A percentile compares a stretch with the other conserved stretches of the same genome.
These are phyloP conservation scores for Aeminium ludgeri DNA, from an alignment of 495 filamentous ascomycete genomes.

Conservation along the genomic window DNA sequence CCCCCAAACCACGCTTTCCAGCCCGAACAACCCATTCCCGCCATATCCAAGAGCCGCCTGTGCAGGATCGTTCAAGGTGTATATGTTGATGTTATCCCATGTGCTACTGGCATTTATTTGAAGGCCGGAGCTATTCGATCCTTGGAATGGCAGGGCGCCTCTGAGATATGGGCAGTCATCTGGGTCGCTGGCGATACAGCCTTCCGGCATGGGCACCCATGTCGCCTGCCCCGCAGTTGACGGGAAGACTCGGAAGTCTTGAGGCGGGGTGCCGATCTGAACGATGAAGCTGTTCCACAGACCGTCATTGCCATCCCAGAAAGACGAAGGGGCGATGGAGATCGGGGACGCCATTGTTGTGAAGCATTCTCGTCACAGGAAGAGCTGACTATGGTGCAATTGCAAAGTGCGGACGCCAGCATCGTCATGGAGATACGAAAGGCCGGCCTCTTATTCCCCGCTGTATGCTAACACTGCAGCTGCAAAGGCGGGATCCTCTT, in stretches of 20 bases:
- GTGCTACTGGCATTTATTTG: constrained; percentile 33
- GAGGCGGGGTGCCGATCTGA: constrained; percentile 25
- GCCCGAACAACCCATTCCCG: constrained; percentile 21
- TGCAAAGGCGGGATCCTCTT: no score
- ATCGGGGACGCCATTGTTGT: no score
- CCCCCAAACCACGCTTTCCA: constrained; percentile 20
- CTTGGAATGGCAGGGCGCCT: constrained; percentile 18
- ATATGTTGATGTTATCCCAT: constrained; percentile 27
- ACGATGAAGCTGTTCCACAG: constrained; percentile 25
- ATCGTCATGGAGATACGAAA: no score
- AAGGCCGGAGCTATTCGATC: constrained; percentile 19
- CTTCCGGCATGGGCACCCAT: constrained; percentile 27
- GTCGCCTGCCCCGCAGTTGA: constrained; percentile 25
- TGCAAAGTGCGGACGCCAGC: no score
- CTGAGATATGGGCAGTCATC: constrained; percentile 29
- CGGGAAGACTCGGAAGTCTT: constrained; percentile 24
- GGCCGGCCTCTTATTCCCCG: no score
- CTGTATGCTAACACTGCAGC: no score
- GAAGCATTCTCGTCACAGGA: no score
- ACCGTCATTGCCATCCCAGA: constrained; percentile 28
- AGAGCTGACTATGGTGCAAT: no score
- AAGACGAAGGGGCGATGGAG: no score
- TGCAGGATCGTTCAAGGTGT: constrained; percentile 17
- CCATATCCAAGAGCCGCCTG: constrained; percentile 12
- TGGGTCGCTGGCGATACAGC: constrained; percentile 22